These are phyloP conservation scores for Penicillium sp. DNA, from an alignment of 2,329 filamentous ascomycete species.

Conservation along the genomic window DNA sequence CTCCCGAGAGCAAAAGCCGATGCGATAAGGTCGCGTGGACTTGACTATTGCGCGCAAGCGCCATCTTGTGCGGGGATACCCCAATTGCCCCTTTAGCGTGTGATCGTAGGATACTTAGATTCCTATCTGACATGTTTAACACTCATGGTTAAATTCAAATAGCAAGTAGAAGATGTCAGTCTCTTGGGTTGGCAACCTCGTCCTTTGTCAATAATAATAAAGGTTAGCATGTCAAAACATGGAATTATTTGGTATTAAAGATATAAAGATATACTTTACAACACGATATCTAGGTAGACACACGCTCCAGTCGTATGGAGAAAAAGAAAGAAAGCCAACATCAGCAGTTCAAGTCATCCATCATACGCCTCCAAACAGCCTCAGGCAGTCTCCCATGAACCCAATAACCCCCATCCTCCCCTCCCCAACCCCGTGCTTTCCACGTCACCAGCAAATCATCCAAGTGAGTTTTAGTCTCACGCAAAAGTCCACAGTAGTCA, in stretches of 20 bases:
- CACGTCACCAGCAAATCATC: constrained; percentile 8
- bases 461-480: background rate
- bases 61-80: background rate
- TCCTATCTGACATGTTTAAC: no score
- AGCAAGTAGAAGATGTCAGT: no score
- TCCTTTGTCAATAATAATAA: background rate
- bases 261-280: background rate
- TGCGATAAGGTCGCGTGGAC: background rate
- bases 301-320: background rate
- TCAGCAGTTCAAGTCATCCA: constrained; percentile 1
- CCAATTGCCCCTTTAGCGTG: no score
- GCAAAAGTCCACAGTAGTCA: constrained; percentile 5
- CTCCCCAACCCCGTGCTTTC: background rate
- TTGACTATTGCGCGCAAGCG: background rate
- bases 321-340: background rate
- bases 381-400: constrained; percentile 3
- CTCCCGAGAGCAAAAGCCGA: background rate
- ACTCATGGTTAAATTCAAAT: no score
- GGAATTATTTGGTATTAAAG: background rate
- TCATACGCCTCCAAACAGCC: constrained; percentile 4
- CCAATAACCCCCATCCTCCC: constrained; percentile 3
- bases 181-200: no score
- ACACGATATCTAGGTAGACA: background rate
- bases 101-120: no score
- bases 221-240: no score